Conservation (phyloP, 73 alveolate genomes). For the Stentor roeselii region DNA sequence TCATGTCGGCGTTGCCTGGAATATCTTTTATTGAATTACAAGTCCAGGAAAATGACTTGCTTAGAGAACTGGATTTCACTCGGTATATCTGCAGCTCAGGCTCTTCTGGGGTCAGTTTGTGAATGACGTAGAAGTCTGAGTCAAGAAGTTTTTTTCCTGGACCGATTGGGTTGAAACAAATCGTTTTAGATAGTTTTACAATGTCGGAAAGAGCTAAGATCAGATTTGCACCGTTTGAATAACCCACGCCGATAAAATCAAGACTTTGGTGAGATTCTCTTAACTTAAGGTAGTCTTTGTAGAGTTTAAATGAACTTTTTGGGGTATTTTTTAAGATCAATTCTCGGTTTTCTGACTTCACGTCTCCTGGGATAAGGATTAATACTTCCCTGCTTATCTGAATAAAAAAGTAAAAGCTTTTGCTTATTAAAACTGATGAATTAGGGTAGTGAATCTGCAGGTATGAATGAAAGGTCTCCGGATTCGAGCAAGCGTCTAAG, state of each 20-base stretch:
- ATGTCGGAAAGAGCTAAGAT: background rate
- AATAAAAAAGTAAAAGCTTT: too few relatives aligned
- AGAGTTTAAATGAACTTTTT: background rate
- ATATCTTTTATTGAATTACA: background rate
- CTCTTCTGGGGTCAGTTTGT: background rate
- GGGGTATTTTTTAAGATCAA: background rate
- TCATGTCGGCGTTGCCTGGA: background rate
- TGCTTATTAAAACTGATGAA: too few relatives aligned
- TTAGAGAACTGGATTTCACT: background rate
- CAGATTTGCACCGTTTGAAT: background rate
- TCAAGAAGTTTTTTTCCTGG: background rate
- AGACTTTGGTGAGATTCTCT: background rate
- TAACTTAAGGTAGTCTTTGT: background rate
- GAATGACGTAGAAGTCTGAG: background rate
- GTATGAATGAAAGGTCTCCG: too few relatives aligned
- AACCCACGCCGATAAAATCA: background rate
- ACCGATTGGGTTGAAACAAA: slow-evolving; percentile 17
- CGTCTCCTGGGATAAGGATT: background rate
- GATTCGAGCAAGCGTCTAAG: too few relatives aligned
- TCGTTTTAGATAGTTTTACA: background rate
- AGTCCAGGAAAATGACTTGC: background rate
- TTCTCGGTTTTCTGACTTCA: background rate
- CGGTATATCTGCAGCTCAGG: background rate
- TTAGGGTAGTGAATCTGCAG: too few relatives aligned
- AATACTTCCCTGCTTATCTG: too few relatives aligned